Percentiles rank a stretch among this genome's conserved stretches.
Conservation (phyloP, 2,329 filamentous ascomycete genomes). For the Cercospora zeae-maydis region DNA sequence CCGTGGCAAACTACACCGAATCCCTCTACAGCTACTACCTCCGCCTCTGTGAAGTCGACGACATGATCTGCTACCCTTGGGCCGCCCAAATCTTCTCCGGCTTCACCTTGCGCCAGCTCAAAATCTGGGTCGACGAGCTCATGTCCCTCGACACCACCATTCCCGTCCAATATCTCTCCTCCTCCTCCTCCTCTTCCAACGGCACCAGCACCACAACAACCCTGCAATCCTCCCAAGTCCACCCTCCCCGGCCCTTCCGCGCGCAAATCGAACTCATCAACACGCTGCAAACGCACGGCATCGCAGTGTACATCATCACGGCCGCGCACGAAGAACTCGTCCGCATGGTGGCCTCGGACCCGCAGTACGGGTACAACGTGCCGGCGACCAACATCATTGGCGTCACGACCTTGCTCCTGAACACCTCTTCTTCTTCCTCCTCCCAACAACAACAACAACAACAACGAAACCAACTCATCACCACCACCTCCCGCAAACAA, state of each 20-base stretch:
- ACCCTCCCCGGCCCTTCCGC: slow-evolving; percentile 39
- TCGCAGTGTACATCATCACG: slow-evolving; percentile 45
- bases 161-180: slow-evolving; percentile 36
- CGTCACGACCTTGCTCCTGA: slow-evolving; percentile 40
- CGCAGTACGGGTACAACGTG: slow-evolving; percentile 48
- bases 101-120: slow-evolving; percentile 45
- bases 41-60: slow-evolving; percentile 45
- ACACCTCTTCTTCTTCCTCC: slow-evolving; percentile 34
- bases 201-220: slow-evolving; percentile 32
- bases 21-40: slow-evolving; percentile 47
- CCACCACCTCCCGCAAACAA: slow-evolving; percentile 42
- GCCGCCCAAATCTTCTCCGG: slow-evolving; percentile 44
- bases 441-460: too few relatives aligned
- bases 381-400: slow-evolving; percentile 46
- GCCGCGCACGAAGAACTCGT: slow-evolving; percentile 47
- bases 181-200: too few relatives aligned
- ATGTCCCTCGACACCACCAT: slow-evolving; percentile 44
- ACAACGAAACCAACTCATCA: too few relatives aligned
- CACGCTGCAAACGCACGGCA: slow-evolving; percentile 44
- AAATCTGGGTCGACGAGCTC: slow-evolving; percentile 48
- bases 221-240: slow-evolving; percentile 28
- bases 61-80: slow-evolving; percentile 45
- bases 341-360: slow-evolving; percentile 47
- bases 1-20: slow-evolving; percentile 38
- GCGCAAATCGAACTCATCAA: slow-evolving; percentile 47